Evolutionary conservation across 257 asterid species (phyloP).

Genomic region (Forsythia suspensa): DNA sequence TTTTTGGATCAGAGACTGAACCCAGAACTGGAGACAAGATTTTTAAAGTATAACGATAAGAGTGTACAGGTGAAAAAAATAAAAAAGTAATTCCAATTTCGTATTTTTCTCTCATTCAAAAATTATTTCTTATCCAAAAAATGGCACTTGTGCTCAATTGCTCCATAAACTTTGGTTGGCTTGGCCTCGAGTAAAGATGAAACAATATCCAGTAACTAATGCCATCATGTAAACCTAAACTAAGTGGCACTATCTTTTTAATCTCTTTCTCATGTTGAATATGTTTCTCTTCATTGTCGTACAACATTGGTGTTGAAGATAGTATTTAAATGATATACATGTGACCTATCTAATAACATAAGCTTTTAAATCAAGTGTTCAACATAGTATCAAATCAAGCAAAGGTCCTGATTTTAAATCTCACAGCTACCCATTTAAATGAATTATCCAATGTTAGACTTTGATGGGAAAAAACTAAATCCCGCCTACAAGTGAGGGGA

Average conservation of each 20-base stretch:
- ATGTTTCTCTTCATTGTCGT: neutral
- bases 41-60: neutral
- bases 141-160: neutral
- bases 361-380: no score
- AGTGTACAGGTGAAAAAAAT: neutral
- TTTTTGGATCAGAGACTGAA: neutral
- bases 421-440: no score
- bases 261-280: conserved; percentile 15
- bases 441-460: no score
- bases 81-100: neutral
- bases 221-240: neutral
- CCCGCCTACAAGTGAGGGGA: no score
- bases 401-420: no score
- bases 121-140: neutral
- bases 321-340: no score
- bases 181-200: neutral
- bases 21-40: neutral
- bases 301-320: neutral
- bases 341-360: no score
- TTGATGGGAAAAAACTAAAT: no score
- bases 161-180: neutral
- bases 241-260: neutral
- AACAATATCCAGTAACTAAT: neutral
- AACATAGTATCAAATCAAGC: no score
- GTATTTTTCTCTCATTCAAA: neutral